Percentiles rank a stretch among this genome's conserved stretches.
These are phyloP conservation scores for Ilyonectria mors-panacis DNA, from an alignment of 2,329 filamentous ascomycete species.

Conservation along the genomic window DNA sequence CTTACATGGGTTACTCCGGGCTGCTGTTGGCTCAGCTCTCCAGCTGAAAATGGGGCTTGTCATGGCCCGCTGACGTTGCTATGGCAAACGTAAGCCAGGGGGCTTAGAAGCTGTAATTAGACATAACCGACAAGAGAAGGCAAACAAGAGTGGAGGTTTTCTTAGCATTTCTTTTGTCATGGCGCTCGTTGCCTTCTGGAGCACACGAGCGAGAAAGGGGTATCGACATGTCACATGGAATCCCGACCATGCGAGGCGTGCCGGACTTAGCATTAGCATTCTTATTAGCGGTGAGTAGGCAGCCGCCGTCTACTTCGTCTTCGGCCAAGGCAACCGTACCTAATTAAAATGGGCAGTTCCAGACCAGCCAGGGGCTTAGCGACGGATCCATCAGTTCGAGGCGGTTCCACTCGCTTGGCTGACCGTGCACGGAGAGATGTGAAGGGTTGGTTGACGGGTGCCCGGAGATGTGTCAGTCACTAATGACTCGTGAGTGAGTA, in stretches of 20 bases:
- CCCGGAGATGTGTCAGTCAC: too few relatives aligned
- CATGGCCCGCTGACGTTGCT: neutral
- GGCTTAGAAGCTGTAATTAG: neutral
- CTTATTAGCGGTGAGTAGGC: too few relatives aligned
- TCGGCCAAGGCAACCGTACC: too few relatives aligned
- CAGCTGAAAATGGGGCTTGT: neutral
- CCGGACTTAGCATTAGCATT: neutral
- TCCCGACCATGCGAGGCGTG: neutral
- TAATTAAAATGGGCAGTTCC: too few relatives aligned
- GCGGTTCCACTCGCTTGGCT: too few relatives aligned
- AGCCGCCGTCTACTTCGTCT: too few relatives aligned
- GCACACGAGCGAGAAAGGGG: neutral
- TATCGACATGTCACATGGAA: neutral
- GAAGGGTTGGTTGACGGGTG: neutral
- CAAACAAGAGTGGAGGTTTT: neutral
- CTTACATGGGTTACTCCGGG: too few relatives aligned
- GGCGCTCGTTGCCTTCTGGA: neutral
- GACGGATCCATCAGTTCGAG: too few relatives aligned
- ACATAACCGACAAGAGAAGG: neutral
- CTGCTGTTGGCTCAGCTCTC: too few relatives aligned
- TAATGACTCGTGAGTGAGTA: neutral
- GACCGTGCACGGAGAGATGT: neutral
- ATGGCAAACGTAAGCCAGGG: neutral
- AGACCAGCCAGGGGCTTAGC: too few relatives aligned
- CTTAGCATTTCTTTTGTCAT: neutral